Conservation (phyloP, 345 rosid genomes). For the Mangifera indica region DNA sequence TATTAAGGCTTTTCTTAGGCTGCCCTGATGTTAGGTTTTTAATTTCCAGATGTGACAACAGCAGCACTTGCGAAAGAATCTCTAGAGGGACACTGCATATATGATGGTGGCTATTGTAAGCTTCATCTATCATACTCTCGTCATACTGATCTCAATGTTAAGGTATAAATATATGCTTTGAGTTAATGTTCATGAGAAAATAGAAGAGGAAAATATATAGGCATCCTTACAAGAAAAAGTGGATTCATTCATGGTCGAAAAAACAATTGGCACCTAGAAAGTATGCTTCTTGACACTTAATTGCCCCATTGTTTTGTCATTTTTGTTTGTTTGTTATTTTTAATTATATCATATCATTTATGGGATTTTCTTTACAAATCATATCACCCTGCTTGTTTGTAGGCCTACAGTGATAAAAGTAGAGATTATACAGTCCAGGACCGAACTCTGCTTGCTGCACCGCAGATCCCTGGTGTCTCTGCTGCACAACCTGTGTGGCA, state of each 20-base stretch:
- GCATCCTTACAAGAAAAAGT: constrained; percentile 42
- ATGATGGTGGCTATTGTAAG: constrained; percentile 99
- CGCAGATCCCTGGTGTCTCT: constrained; percentile 45
- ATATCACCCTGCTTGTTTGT: constrained; percentile 5
- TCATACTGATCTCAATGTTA: constrained; percentile 99
- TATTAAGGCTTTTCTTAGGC: background rate
- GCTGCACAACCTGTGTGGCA: constrained; percentile 63
- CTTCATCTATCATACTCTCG: constrained; percentile 99
- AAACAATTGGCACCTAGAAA: constrained; percentile 39
- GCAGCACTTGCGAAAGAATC: constrained; percentile 89
- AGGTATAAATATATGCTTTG: constrained; percentile 81
- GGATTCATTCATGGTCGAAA: constrained; percentile 38
- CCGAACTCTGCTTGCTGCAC: constrained; percentile 47
- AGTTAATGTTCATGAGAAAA: constrained; percentile 51
- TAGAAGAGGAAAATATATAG: constrained; percentile 31
- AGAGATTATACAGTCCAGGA: constrained; percentile 87
- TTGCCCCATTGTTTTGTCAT: constrained; percentile 5
- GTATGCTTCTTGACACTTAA: constrained; percentile 53
- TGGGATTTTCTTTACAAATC: background rate
- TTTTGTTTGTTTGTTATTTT: background rate
- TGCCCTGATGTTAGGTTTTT: constrained; percentile 19
- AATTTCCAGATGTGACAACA: constrained; percentile 64
- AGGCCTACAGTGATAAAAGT: constrained; percentile 95
- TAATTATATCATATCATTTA: constrained; percentile 1
- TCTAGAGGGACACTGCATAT: constrained; percentile 96